phyloP scores from a whole-genome alignment of 176 grass and related monocot genomes.

The Oryza longistaminata region DNA sequence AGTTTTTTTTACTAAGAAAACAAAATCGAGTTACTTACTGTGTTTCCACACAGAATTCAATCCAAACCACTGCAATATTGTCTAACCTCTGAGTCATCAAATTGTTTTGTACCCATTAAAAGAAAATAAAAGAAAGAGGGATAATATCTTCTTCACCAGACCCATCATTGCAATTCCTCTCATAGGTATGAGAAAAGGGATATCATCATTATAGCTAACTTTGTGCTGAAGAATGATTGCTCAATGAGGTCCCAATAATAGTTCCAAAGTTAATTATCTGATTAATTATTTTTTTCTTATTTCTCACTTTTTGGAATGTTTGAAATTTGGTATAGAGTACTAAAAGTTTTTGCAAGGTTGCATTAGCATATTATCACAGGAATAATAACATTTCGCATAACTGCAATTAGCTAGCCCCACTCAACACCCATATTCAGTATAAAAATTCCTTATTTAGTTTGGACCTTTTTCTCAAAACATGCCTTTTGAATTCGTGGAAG shows the following conservation, averaged over 20 bases:
- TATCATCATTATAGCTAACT: constrained; percentile 35
- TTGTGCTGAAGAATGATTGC: constrained; percentile 31
- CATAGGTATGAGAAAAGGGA: constrained; percentile 27
- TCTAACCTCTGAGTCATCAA: neutral
- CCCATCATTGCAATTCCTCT: constrained; percentile 32
- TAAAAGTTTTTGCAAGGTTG: neutral
- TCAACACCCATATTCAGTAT: neutral
- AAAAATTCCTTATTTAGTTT: too few relatives aligned
- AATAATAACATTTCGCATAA: neutral
- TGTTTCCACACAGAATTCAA: neutral
- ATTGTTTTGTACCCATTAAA: neutral
- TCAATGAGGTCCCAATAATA: neutral
- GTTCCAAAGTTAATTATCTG: constrained; percentile 11
- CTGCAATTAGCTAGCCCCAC: neutral
- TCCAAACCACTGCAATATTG: neutral
- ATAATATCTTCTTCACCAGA: constrained; percentile 24
- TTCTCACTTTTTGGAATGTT: neutral
- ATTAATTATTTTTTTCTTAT: neutral
- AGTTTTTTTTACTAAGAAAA: neutral
- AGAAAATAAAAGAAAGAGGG: neutral
- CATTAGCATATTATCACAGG: too few relatives aligned
- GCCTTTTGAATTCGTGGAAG: neutral
- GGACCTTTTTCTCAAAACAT: neutral
- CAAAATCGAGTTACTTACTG: neutral
- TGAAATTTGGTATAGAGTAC: neutral